A percentile compares a stretch with the other conserved stretches of the same genome.
These are phyloP conservation scores for Phytophthora crassamura DNA, from an alignment of 352 stramenopile genomes.

Conservation along the genomic window DNA sequence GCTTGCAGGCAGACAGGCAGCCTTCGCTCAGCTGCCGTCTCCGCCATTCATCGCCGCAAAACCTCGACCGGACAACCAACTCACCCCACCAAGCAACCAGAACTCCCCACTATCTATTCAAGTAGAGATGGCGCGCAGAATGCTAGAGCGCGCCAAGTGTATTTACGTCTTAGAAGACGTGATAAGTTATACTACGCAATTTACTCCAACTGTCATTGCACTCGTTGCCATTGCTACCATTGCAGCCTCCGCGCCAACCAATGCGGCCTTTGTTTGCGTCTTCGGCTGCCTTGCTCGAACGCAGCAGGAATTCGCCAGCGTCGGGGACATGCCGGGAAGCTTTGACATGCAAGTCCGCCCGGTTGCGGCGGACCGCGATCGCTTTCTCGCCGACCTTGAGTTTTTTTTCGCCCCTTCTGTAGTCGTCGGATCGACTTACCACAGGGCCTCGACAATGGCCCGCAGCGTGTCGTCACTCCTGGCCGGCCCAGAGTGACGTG, in stretches of 20 bases:
- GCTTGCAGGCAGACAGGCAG: slow-evolving; percentile 29
- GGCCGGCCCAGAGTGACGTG: slow-evolving; percentile 28
- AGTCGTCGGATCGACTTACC: slow-evolving; percentile 24
- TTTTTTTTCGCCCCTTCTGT: slow-evolving; percentile 30
- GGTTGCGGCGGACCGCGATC: slow-evolving; percentile 12
- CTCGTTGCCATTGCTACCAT: no score
- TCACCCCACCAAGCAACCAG: slow-evolving; percentile 9
- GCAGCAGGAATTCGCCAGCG: no score
- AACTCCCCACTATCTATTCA: slow-evolving; percentile 38
- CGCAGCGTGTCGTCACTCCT: slow-evolving; percentile 8
- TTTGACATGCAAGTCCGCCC: neutral
- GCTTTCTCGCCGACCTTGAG: slow-evolving; percentile 31
- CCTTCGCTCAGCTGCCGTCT: slow-evolving; percentile 20
- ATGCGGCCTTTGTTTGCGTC: no score
- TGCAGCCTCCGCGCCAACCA: no score
- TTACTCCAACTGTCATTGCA: slow-evolving; percentile 32
- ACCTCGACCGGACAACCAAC: slow-evolving; percentile 2
- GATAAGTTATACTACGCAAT: slow-evolving; percentile 50
- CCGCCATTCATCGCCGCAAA: slow-evolving; percentile 17
- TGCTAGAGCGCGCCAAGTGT: slow-evolving; percentile 31
- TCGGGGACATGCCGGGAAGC: no score
- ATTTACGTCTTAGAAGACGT: slow-evolving; percentile 47
- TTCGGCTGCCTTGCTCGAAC: no score
- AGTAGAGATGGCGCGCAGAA: slow-evolving; percentile 32
- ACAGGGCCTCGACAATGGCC: slow-evolving; percentile 12